Conservation (phyloP, 441 rosid species). For the Brassica balearica region DNA sequence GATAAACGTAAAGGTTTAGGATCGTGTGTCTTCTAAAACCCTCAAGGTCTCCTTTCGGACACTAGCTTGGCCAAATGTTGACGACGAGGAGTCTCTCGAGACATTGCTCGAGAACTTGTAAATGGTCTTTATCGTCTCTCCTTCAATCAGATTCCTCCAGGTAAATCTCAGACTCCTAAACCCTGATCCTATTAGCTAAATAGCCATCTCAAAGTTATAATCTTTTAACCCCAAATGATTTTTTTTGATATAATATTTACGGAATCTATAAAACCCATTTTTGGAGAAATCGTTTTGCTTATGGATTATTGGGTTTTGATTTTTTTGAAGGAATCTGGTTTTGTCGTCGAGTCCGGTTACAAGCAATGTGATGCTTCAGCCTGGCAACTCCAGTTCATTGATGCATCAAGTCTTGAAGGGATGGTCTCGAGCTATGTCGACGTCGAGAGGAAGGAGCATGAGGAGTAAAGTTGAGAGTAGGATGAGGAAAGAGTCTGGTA, state of each 20-base stretch:
- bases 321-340: slow-evolving; percentile 28
- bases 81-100: slow-evolving; percentile 60
- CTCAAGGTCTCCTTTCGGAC: slow-evolving; percentile 14
- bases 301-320: background rate
- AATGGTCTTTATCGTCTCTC: slow-evolving; percentile 52
- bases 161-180: slow-evolving; percentile 43
- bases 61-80: slow-evolving; percentile 54
- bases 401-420: slow-evolving; percentile 43
- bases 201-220: background rate
- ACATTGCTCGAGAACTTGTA: slow-evolving; percentile 48
- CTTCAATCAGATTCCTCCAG: slow-evolving; percentile 56
- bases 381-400: slow-evolving; percentile 20
- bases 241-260: background rate
- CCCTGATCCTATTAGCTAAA: background rate
- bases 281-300: slow-evolving; percentile 12
- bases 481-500: slow-evolving; percentile 92
- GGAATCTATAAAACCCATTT: background rate
- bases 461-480: slow-evolving; percentile 91
- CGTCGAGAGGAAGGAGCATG: slow-evolving; percentile 87
- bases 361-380: slow-evolving; percentile 31
- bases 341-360: slow-evolving; percentile 24
- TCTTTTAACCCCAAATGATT: background rate
- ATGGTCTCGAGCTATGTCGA: slow-evolving; percentile 76
- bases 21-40: slow-evolving; percentile 36
- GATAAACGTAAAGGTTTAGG: fast-evolving